A percentile compares a stretch with the other conserved stretches of the same genome.
Conservation (phyloP, 306 rosid genomes). For the Dryas octopetala region DNA sequence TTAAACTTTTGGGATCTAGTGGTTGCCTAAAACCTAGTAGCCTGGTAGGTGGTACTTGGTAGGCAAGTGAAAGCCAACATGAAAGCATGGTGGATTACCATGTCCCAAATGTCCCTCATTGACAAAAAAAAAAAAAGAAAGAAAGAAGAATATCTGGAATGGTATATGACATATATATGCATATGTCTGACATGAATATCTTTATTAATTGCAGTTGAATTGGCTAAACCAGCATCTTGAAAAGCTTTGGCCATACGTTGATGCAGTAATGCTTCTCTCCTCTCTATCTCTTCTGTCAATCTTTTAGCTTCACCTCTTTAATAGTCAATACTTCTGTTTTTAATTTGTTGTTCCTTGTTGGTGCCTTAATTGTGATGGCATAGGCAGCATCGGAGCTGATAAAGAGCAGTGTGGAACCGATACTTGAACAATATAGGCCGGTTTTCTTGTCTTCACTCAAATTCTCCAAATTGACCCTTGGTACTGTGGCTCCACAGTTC, state of each 20-base stretch:
- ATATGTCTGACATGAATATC: conserved; percentile 18
- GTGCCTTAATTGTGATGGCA: conserved; percentile 8
- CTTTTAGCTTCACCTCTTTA: not conserved
- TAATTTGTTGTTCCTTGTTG: not conserved
- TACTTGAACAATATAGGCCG: conserved; percentile 80
- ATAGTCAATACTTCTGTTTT: not conserved
- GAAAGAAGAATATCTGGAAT: not conserved
- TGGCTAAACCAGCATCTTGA: conserved; percentile 69
- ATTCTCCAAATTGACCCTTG: conserved; percentile 86
- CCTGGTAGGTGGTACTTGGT: too few relatives aligned
- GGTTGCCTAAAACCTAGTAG: too few relatives aligned
- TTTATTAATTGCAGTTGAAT: conserved; percentile 56
- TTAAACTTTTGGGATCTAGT: too few relatives aligned
- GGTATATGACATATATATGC: not conserved
- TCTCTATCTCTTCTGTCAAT: not conserved
- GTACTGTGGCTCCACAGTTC: conserved; percentile 88
- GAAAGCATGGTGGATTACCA: too few relatives aligned
- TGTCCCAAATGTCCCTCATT: not conserved
- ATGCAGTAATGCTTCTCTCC: conserved; percentile 50
- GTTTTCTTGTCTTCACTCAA: conserved; percentile 59
- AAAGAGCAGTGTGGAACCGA: conserved; percentile 65
- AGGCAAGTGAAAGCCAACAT: too few relatives aligned
- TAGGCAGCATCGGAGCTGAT: conserved; percentile 91
- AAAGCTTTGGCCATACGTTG: conserved; percentile 77
- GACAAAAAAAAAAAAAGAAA: too few relatives aligned